A percentile compares a stretch with the other conserved stretches of the same genome.
Conservation (phyloP, 805 yeast species). For the Ogataea salicorniae region DNA sequence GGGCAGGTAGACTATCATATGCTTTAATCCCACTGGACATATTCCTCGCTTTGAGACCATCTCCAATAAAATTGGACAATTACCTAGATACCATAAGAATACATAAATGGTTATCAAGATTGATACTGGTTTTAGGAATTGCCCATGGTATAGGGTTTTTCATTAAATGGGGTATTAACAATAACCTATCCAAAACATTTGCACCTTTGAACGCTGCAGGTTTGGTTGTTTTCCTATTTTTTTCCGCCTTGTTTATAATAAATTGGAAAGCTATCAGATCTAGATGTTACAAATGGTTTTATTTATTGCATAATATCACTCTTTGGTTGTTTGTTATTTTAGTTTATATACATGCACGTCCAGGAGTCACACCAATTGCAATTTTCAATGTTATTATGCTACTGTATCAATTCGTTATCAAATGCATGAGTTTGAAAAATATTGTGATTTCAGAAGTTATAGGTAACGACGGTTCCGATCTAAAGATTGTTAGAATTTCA, state of each 20-base stretch:
- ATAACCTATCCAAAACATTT: conserved; percentile 34
- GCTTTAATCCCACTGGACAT: conserved; percentile 54
- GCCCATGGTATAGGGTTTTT: conserved; percentile 52
- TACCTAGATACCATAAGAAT: conserved; percentile 52
- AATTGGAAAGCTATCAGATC: conserved; percentile 49
- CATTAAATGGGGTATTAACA: conserved; percentile 39
- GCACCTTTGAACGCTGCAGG: conserved; percentile 48
- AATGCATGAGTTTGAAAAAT: conserved; percentile 23
- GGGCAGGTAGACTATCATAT: conserved; percentile 60
- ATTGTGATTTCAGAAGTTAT: conserved; percentile 17
- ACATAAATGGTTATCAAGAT: conserved; percentile 70
- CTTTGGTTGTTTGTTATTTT: conserved; percentile 41
- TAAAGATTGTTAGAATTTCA: conserved; percentile 19
- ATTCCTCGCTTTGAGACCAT: conserved; percentile 51
- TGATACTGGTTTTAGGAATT: conserved; percentile 40
- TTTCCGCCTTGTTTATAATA: conserved; percentile 35
- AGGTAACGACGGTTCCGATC: conserved; percentile 19
- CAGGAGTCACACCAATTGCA: conserved; percentile 45
- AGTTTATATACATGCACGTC: conserved; percentile 63
- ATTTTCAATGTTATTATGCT: conserved; percentile 28
- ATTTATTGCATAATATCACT: conserved; percentile 49
- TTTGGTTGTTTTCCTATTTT: conserved; percentile 34
- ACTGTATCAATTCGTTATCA: conserved; percentile 32
- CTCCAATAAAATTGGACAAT: conserved; percentile 39
- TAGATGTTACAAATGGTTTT: conserved; percentile 47